Conservation (phyloP, 345 rosid genomes). For the Corchorus olitorius region DNA sequence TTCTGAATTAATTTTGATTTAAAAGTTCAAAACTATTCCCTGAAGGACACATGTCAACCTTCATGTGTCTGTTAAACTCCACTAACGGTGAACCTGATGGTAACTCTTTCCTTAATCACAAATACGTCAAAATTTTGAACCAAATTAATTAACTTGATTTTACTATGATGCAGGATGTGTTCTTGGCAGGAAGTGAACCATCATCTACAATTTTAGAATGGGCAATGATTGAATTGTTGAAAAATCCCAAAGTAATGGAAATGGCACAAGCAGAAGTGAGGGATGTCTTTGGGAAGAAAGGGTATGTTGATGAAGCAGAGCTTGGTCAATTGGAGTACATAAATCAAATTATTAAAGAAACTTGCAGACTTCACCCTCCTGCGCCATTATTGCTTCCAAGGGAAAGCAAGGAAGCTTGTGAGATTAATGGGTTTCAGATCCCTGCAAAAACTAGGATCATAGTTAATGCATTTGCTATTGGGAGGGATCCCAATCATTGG, state of each 20-base stretch:
- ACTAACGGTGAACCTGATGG: too few relatives aligned
- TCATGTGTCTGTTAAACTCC: too few relatives aligned
- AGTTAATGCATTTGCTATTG: not conserved
- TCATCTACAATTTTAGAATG: not conserved
- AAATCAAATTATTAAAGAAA: too few relatives aligned
- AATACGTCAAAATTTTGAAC: too few relatives aligned
- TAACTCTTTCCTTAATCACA: too few relatives aligned
- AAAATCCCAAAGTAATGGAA: not conserved
- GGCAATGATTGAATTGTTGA: conserved; percentile 1
- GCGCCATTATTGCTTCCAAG: too few relatives aligned
- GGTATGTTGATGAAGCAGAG: too few relatives aligned
- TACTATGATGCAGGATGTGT: not conserved
- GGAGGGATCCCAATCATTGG: not conserved
- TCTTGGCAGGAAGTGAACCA: not conserved
- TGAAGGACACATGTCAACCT: too few relatives aligned
- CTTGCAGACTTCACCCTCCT: not conserved
- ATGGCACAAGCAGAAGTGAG: conserved; percentile 5
- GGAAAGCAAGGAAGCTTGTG: not conserved
- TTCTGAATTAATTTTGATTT: too few relatives aligned
- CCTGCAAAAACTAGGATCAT: not conserved
- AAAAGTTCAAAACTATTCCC: too few relatives aligned
- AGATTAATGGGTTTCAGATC: not conserved
- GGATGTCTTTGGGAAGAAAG: not conserved
- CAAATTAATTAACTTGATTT: too few relatives aligned
- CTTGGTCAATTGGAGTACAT: too few relatives aligned